Evolutionary conservation across 306 rosid species (phyloP).

Genomic region (Hippophae gyantsensis): DNA sequence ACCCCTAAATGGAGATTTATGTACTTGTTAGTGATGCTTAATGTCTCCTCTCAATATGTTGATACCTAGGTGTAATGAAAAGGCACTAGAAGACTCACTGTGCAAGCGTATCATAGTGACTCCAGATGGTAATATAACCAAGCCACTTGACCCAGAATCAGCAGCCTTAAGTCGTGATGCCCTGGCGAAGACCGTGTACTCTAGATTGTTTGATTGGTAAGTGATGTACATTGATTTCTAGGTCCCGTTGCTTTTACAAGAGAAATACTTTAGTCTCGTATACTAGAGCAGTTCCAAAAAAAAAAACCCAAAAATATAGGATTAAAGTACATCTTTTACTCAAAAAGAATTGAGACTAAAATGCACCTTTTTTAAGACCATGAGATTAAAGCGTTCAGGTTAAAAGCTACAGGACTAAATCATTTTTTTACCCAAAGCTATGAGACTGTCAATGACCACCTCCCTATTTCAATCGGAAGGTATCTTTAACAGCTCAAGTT

Average conservation of each 20-base stretch:
- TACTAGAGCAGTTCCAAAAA: no score
- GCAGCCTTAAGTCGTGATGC: constrained; percentile 83
- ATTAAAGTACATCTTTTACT: no score
- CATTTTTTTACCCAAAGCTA: no score
- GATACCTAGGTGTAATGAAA: constrained; percentile 51
- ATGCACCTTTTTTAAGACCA: no score
- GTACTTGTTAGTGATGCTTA: not conserved
- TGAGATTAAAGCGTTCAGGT: no score
- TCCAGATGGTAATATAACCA: constrained; percentile 81
- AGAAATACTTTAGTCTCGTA: no score
- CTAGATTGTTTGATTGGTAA: constrained; percentile 76
- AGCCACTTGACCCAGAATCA: constrained; percentile 52
- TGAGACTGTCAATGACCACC: no score
- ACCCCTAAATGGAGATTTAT: not conserved
- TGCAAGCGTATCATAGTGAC: constrained; percentile 87
- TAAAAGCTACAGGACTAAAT: no score
- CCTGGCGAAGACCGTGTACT: constrained; percentile 70
- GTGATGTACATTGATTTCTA: constrained; percentile 6
- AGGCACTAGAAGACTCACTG: constrained; percentile 64
- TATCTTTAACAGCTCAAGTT: not conserved
- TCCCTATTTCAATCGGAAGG: no score
- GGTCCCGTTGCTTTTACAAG: no score
- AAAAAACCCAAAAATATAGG: no score
- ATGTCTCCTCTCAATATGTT: constrained; percentile 13
- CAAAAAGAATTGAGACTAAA: no score